Percentiles rank a stretch among this genome's conserved stretches.
These are phyloP conservation scores for Wallacemonas collosoma DNA, from an alignment of 208 protist genomes.

Conservation along the genomic window DNA sequence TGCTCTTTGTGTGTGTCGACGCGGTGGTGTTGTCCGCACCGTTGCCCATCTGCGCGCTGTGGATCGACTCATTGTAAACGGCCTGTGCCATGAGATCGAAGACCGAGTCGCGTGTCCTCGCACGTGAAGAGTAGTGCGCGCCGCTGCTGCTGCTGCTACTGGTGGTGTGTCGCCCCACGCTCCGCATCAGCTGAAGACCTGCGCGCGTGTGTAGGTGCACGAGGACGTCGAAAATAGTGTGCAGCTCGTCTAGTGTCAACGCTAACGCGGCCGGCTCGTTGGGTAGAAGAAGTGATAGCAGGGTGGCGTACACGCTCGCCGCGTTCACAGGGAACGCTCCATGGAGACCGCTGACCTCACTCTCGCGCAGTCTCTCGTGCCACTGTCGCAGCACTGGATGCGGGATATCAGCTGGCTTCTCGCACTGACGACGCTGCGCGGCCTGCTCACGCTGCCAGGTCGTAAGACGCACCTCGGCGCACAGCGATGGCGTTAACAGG, in stretches of 20 bases:
- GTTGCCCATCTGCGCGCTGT: neutral
- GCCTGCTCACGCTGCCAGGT: conserved; percentile 5
- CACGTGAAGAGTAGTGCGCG: neutral
- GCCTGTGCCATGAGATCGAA: conserved; percentile 10
- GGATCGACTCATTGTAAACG: neutral
- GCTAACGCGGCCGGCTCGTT: neutral
- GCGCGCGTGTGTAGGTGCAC: conserved; percentile 14
- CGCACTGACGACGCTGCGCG: neutral
- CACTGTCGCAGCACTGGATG: conserved; percentile 9
- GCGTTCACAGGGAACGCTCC: neutral
- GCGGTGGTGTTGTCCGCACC: neutral
- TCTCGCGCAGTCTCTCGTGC: conserved; percentile 9
- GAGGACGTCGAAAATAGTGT: neutral
- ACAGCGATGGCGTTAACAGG: neutral
- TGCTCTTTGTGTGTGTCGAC: neutral
- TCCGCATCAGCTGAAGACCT: neutral
- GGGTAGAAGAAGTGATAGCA: neutral
- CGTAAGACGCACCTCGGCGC: neutral
- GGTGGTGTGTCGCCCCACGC: neutral
- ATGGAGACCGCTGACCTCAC: neutral
- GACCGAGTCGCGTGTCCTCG: neutral
- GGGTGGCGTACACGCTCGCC: neutral
- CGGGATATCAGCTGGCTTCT: neutral
- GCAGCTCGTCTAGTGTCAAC: neutral
- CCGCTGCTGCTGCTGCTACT: neutral